phyloP scores from a whole-genome alignment of 2,329 filamentous ascomycete species.

The Rhynchosporium graminicola region DNA sequence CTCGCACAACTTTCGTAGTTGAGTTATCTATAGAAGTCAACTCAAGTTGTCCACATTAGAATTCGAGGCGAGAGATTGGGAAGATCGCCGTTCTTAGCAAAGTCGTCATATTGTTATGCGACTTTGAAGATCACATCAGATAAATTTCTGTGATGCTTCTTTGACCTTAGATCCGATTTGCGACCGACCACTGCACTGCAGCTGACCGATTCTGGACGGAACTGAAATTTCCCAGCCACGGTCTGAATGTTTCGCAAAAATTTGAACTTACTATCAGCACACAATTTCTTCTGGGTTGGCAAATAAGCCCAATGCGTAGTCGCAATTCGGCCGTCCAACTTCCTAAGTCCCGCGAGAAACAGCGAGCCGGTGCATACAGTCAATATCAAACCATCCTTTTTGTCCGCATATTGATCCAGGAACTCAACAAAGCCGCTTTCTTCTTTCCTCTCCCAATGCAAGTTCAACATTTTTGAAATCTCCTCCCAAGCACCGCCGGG shows the following conservation, averaged over 20 bases:
- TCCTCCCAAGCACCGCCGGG: constrained; percentile 2
- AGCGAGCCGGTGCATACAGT: constrained; percentile 8
- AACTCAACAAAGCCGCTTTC: neutral
- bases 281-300: neutral
- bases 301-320: constrained; percentile 12
- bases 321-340: neutral
- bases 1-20: neutral
- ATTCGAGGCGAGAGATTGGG: too few relatives aligned
- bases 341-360: constrained; percentile 6
- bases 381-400: constrained; percentile 7
- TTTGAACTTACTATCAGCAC: neutral
- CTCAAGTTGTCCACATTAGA: too few relatives aligned
- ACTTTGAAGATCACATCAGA: too few relatives aligned
- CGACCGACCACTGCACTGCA: too few relatives aligned
- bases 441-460: neutral
- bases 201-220: too few relatives aligned
- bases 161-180: too few relatives aligned
- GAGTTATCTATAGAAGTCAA: neutral
- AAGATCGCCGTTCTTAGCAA: too few relatives aligned
- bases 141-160: too few relatives aligned
- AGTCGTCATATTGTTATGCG: too few relatives aligned
- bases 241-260: neutral
- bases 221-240: too few relatives aligned
- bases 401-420: neutral
- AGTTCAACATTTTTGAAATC: constrained; percentile 1